Conservation (phyloP, 345 rosid genomes). For the Gossypium bickii region DNA sequence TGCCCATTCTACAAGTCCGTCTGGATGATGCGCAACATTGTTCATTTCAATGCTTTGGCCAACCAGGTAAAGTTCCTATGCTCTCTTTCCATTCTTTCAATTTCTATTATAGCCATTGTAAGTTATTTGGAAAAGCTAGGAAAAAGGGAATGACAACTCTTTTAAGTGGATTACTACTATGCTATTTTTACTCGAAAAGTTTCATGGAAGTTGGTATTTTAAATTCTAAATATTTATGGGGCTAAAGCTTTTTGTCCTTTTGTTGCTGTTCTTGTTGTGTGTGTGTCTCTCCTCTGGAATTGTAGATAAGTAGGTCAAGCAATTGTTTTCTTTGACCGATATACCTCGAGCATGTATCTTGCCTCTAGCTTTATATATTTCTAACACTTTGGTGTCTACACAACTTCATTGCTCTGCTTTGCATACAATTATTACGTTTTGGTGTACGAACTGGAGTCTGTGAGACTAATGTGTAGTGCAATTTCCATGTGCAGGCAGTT, state of each 20-base stretch:
- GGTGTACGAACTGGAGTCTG: not conserved
- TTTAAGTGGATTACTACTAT: not conserved
- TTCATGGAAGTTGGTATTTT: not conserved
- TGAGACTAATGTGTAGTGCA: not conserved
- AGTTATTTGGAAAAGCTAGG: not conserved
- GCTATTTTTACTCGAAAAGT: not conserved
- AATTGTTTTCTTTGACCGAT: not conserved
- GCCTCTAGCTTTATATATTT: not conserved
- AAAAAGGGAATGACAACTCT: not conserved
- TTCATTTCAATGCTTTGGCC: conserved; percentile 91
- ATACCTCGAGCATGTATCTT: not conserved
- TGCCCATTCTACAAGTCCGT: conserved; percentile 99
- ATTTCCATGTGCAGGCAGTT: conserved; percentile 58
- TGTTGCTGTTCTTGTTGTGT: not conserved
- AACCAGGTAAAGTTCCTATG: conserved; percentile 59
- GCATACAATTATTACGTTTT: not conserved
- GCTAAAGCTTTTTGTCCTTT: not conserved
- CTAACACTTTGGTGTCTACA: not conserved
- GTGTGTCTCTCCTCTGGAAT: too few relatives aligned
- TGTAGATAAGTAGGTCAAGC: too few relatives aligned
- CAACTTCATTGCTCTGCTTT: not conserved
- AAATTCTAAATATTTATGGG: not conserved
- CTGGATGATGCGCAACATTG: conserved; percentile 99
- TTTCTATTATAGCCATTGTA: not conserved
- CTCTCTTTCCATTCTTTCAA: not conserved